Percentiles rank a stretch among this genome's conserved stretches.
These are phyloP conservation scores for Penicillium sp. DNA, from an alignment of 2,329 filamentous ascomycete genomes.

Conservation along the genomic window DNA sequence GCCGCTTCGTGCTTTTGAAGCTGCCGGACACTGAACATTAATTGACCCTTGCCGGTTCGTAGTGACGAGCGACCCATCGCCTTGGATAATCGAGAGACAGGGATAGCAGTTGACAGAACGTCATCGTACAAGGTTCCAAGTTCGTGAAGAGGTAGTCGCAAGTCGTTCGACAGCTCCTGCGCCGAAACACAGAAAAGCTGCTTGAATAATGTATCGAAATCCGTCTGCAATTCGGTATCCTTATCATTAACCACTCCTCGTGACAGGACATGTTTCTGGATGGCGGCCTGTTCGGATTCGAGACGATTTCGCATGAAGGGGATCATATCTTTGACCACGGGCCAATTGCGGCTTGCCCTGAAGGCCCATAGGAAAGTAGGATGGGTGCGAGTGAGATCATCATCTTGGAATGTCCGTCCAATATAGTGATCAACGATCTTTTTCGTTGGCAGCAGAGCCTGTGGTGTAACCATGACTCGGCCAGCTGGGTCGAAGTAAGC, in stretches of 20 bases:
- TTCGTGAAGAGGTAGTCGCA: conserved; percentile 63
- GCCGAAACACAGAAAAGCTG: conserved; percentile 83
- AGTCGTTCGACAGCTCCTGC: conserved; percentile 66
- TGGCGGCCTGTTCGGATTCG: conserved; percentile 48
- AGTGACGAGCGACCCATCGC: conserved; percentile 29
- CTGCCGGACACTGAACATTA: conserved; percentile 75
- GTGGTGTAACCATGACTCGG: conserved; percentile 48
- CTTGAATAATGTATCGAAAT: conserved; percentile 76
- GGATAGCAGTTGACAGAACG: conserved; percentile 65
- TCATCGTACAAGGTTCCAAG: conserved; percentile 74
- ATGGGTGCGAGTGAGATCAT: conserved; percentile 74
- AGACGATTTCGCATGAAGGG: conserved; percentile 72
- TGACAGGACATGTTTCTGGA: conserved; percentile 53
- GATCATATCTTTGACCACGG: conserved; percentile 65
- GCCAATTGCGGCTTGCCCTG: conserved; percentile 77
- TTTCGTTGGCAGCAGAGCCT: conserved; percentile 47
- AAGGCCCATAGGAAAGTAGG: conserved; percentile 87
- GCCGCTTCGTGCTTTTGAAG: conserved; percentile 61
- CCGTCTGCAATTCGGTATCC: conserved; percentile 59
- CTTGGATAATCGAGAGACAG: conserved; percentile 29
- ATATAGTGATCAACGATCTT: conserved; percentile 79
- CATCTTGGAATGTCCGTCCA: conserved; percentile 65
- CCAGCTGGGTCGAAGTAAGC: conserved; percentile 47
- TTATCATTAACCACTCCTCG: conserved; percentile 29
- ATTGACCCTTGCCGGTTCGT: conserved; percentile 65